Conservation (phyloP, 106 monocot genomes). For the Agapanthus africanus region DNA sequence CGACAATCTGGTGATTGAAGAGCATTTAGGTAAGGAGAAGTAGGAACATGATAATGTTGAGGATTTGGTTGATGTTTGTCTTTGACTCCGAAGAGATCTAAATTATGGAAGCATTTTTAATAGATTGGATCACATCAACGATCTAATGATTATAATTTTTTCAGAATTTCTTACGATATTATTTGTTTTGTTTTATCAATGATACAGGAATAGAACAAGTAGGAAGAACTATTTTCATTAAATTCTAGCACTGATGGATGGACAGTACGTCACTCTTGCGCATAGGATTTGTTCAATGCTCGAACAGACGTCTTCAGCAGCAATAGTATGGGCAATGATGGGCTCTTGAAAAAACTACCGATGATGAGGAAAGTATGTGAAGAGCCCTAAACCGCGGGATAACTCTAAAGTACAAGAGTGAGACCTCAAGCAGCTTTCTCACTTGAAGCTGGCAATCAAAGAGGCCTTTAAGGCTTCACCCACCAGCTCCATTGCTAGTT, state of each 20-base stretch:
- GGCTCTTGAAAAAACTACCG: constrained; percentile 13
- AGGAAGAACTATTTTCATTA: no score
- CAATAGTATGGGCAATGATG: constrained; percentile 12
- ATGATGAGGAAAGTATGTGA: constrained; percentile 8
- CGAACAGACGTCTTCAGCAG: constrained; percentile 8
- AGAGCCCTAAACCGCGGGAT: background rate
- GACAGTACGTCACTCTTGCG: no score
- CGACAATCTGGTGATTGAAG: constrained; percentile 9
- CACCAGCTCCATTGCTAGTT: constrained; percentile 5
- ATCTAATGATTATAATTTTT: background rate
- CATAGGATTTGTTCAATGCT: constrained; percentile 11
- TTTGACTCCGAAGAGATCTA: constrained; percentile 7
- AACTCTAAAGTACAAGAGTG: constrained; percentile 10
- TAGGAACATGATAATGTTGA: background rate
- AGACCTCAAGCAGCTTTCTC: background rate
- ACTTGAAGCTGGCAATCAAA: constrained; percentile 9
- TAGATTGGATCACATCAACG: constrained; percentile 21
- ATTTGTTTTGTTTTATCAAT: background rate
- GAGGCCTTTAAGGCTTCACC: constrained; percentile 13
- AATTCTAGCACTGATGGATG: no score
- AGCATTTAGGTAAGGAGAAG: background rate
- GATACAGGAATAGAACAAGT: background rate
- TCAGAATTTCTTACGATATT: background rate
- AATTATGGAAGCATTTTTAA: background rate
- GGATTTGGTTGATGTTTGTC: constrained; percentile 8